Evolutionary conservation across 2,329 filamentous ascomycete genomes (phyloP).

Genomic region (Exophiala xenobiotica): DNA sequence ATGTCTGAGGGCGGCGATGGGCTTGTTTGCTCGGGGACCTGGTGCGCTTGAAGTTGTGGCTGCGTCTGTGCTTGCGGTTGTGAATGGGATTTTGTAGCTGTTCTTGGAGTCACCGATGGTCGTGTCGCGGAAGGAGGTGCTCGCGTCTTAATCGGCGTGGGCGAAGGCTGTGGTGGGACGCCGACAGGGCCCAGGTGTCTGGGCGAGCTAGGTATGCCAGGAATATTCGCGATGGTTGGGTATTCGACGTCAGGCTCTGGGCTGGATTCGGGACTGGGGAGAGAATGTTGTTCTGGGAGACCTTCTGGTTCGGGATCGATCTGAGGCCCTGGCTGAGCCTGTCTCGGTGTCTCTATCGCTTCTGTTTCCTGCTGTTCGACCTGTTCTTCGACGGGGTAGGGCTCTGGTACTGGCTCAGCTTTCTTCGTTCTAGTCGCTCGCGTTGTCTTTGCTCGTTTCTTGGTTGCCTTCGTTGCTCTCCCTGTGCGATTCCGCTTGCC

Average conservation of each 20-base stretch:
- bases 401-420: conserved; percentile 32
- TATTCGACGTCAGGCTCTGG: conserved; percentile 15
- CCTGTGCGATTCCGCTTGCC: conserved; percentile 44
- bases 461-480: conserved; percentile 37
- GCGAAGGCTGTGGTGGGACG: conserved; percentile 17
- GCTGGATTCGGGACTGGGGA: conserved; percentile 5
- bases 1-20: conserved; percentile 56
- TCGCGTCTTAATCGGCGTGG: conserved; percentile 15
- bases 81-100: conserved; percentile 2
- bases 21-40: too few relatives aligned
- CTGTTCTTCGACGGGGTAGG: conserved; percentile 32
- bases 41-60: too few relatives aligned
- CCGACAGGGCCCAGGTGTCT: conserved; percentile 15
- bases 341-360: conserved; percentile 1
- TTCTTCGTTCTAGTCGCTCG: conserved; percentile 26
- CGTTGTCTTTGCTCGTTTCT: conserved; percentile 35
- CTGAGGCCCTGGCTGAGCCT: neutral
- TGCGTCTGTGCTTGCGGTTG: neutral
- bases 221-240: conserved; percentile 17
- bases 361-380: conserved; percentile 7
- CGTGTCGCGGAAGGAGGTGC: conserved; percentile 1
- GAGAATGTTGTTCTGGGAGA: conserved; percentile 35
- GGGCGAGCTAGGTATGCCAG: conserved; percentile 10
- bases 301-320: conserved; percentile 28
- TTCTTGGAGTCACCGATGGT: neutral